These are phyloP conservation scores for Brassica balearica DNA, from an alignment of 441 rosid species.

Conservation along the genomic window DNA sequence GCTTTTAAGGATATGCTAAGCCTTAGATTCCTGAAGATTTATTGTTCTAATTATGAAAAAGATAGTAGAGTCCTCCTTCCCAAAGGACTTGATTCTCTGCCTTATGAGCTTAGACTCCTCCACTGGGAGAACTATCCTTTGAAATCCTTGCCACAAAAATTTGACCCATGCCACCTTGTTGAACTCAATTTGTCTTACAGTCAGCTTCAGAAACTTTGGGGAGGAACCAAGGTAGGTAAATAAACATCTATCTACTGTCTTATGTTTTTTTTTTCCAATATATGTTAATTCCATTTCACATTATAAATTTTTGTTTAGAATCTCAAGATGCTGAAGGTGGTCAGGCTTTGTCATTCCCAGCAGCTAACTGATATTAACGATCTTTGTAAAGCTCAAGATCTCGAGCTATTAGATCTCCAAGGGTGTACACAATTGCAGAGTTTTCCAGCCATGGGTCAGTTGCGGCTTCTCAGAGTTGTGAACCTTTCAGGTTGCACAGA, in stretches of 20 bases:
- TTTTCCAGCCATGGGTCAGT: background rate
- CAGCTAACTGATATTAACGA: background rate
- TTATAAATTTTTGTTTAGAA: background rate
- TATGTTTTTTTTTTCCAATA: background rate
- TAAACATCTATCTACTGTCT: background rate
- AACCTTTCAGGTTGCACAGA: conserved; percentile 3
- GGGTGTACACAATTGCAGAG: background rate
- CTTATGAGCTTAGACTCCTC: conserved; percentile 35
- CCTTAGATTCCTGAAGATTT: conserved; percentile 33
- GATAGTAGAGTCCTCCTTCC: conserved; percentile 1
- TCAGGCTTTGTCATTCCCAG: conserved; percentile 6
- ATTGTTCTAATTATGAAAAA: background rate
- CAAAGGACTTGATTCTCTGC: background rate
- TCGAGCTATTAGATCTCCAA: background rate
- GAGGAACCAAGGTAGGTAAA: conserved; percentile 33
- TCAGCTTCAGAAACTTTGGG: conserved; percentile 35
- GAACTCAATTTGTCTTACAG: conserved; percentile 35
- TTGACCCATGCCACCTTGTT: conserved; percentile 27
- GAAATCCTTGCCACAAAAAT: conserved; percentile 33
- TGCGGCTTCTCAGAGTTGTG: background rate
- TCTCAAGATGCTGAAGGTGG: conserved; percentile 8
- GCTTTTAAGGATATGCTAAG: conserved; percentile 19
- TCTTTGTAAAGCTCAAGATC: background rate
- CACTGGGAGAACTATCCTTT: conserved; percentile 43
- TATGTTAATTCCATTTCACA: background rate